Evolutionary conservation across 2,329 filamentous ascomycete species (phyloP).

Genomic region (Aspergillus vadensis): DNA sequence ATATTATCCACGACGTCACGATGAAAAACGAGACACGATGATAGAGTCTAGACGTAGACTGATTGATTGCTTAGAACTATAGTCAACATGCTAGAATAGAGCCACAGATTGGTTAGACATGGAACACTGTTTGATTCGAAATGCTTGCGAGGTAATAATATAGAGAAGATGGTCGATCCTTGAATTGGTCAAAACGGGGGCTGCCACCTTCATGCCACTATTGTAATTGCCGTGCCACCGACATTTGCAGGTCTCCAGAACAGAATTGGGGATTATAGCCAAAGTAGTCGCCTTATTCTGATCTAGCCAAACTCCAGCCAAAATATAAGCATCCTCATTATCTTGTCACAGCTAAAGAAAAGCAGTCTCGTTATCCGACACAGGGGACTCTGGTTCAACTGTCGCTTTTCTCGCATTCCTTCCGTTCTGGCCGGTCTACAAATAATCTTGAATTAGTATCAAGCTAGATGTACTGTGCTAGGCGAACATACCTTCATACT

Average conservation of each 20-base stretch:
- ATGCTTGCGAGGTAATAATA: neutral
- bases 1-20: conserved; percentile 30
- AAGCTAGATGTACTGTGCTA: no score
- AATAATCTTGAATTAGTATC: neutral
- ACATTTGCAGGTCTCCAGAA: no score
- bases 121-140: no score
- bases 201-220: no score
- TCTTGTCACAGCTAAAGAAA: neutral
- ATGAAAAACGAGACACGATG: conserved; percentile 26
- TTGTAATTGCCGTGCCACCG: no score
- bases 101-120: neutral
- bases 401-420: neutral
- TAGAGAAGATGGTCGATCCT: no score
- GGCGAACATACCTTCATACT: neutral
- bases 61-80: neutral
- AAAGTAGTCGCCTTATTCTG: no score
- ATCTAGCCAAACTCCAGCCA: no score
- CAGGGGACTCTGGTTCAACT: no score
- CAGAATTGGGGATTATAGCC: no score
- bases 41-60: neutral
- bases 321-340: no score
- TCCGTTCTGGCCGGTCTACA: neutral
- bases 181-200: no score
- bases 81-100: neutral
- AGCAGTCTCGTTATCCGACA: neutral